Evolutionary conservation across 1,284 basidiomycete species (phyloP), one percentile per base, ranked within the genome.

Genomic region (Hymenochaete sp.): DNA sequence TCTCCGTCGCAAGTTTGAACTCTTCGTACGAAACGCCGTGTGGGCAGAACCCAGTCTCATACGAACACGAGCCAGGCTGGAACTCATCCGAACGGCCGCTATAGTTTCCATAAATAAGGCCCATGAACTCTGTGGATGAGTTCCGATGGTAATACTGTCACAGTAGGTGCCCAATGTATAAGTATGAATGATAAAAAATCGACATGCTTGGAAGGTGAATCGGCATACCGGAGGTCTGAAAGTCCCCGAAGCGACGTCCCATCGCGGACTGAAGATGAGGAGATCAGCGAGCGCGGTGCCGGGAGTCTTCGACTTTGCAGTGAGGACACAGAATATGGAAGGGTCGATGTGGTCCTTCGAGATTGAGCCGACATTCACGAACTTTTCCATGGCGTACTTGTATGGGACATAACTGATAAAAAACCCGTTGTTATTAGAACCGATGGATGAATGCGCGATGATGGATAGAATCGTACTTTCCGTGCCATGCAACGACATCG

Each of bases 401-500:
- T 79, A 83, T 1, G 80, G 81, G 2, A 81, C 70, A 54, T 83
- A 83, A 62, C 79, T 82, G 46, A 9, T 45, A 38, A 10, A 19
- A 35, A 6, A 19, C n/a, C n/a, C n/a, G n/a, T n/a, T n/a, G n/a
- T n/a, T n/a, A n/a, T n/a, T n/a, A n/a, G n/a, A n/a, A n/a, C n/a
- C n/a, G n/a, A n/a, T n/a, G n/a, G n/a, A n/a, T n/a, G n/a, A n/a
- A n/a, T n/a, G n/a, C n/a, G n/a, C n/a, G n/a, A n/a, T n/a, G n/a
- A n/a, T n/a, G n/a, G n/a, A n/a, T n/a, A 10, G 27, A 13, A 22
- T 26, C 38, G 26, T 26, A 52, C 44, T 42, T 47, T 27, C 40
- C 44, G 44, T 75, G 71, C 73, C 75, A 82, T 0, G 79, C 79
- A 36, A 84, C 81, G 24, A 84, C 80, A 55, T 85, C 82, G 59